Percentiles rank a stretch among this genome's conserved stretches.
These are phyloP conservation scores for Sclerotinia spermophila DNA, from an alignment of 2,329 filamentous ascomycete species.

Conservation along the genomic window DNA sequence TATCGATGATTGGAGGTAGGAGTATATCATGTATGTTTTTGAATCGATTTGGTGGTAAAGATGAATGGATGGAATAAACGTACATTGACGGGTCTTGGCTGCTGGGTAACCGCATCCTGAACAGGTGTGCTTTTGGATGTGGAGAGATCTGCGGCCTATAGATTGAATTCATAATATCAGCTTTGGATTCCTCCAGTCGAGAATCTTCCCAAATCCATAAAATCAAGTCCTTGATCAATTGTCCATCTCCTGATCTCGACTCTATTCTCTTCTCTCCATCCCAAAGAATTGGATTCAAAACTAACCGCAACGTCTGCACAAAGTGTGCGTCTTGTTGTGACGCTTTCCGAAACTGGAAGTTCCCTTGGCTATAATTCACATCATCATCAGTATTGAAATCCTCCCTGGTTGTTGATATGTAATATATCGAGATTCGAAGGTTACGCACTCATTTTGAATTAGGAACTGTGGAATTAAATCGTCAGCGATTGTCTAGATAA, in stretches of 20 bases:
- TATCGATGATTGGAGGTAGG: background rate
- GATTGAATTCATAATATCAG: conserved; percentile 26
- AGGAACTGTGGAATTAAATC: conserved; percentile 26
- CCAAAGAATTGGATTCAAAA: conserved; percentile 24
- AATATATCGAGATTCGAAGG: conserved; percentile 10
- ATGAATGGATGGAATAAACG: conserved; percentile 44
- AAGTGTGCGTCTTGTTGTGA: conserved; percentile 39
- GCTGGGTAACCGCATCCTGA: conserved; percentile 91
- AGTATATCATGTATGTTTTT: background rate
- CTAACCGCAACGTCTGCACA: conserved; percentile 40
- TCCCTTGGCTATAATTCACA: conserved; percentile 34
- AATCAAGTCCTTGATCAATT: conserved; percentile 9
- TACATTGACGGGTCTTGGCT: conserved; percentile 99
- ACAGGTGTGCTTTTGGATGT: conserved; percentile 99
- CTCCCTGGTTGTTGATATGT: conserved; percentile 18
- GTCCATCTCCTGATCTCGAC: conserved; percentile 1
- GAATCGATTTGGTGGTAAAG: conserved; percentile 9
- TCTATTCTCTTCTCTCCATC: conserved; percentile 29
- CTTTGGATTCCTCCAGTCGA: conserved; percentile 5
- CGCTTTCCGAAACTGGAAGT: conserved; percentile 37
- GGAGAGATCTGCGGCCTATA: conserved; percentile 88
- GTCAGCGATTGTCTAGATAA: conserved; percentile 8
- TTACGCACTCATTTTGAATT: conserved; percentile 38
- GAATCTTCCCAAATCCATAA: background rate
- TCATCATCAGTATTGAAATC: conserved; percentile 12